Conservation (phyloP, 2,329 filamentous ascomycete genomes). For the Aspergillus felis region DNA sequence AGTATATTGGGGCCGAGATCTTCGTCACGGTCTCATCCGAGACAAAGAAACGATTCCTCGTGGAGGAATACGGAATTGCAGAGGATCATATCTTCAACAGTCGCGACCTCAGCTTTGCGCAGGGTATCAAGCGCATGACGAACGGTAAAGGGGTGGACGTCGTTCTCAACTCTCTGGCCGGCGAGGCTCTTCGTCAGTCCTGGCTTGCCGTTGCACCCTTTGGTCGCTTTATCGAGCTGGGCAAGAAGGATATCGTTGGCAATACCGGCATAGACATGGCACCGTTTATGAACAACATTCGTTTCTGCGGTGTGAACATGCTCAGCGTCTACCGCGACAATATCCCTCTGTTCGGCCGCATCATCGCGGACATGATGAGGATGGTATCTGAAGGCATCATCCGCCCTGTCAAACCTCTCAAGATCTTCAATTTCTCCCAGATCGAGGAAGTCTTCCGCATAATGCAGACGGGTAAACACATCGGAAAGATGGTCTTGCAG, state of each 20-base stretch:
- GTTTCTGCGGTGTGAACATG: not conserved
- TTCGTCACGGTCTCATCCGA: slow-evolving; percentile 21
- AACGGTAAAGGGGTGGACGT: not conserved
- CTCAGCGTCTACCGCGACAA: not conserved
- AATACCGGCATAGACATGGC: not conserved
- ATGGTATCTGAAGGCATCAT: not conserved
- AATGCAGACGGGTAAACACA: not conserved
- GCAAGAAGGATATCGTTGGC: not conserved
- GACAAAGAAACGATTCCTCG: slow-evolving; percentile 20
- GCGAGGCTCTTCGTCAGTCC: not conserved
- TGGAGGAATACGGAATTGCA: slow-evolving; percentile 12
- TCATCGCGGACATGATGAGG: not conserved
- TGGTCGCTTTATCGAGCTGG: not conserved
- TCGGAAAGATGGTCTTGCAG: not conserved
- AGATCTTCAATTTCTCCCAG: not conserved
- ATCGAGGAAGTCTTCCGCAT: not conserved
- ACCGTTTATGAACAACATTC: not conserved
- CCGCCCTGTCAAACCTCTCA: not conserved
- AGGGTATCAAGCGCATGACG: not conserved
- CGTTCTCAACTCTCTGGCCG: not conserved
- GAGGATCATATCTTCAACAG: slow-evolving; percentile 17
- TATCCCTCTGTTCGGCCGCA: too few relatives aligned
- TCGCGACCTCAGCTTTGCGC: slow-evolving; percentile 8
- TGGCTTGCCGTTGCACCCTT: not conserved
- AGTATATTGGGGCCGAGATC: slow-evolving; percentile 19